Base-by-base conservation (phyloP, 2,329 filamentous ascomycete species). In the Aspergillus thermomutatus region DNA sequence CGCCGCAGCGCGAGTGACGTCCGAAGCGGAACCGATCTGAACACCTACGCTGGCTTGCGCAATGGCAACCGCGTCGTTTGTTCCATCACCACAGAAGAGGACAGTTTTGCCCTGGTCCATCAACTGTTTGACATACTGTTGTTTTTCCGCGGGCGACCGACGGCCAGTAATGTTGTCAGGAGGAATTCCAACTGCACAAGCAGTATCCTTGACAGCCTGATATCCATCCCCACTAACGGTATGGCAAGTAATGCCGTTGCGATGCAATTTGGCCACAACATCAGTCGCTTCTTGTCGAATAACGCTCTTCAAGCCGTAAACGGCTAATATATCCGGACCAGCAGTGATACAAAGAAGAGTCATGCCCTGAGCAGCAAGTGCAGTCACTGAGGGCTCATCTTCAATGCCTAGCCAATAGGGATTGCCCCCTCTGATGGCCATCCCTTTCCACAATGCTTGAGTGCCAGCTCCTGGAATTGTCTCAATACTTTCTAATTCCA, bases 81-180 rank as follows among this genome's bases (percentile, higher is more conserved):
- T 91, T 1, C 90, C 90, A 64, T 93, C 90, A 34, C 90, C 90
- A 51, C 83, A 82, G 71, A 93, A 92, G 5, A 92, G 71, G 19
- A 90, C 82, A 1, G 81, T 61, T n/a, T 61, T 59, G 43, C 25
- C 1, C 50, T 52, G 31, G 49, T 34, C 50, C 27, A 66, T 60
- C 47, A 81, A 69, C 1, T 53, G 55, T 51, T 74, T 69, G 52
- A 87, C 72, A 65, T 86, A 87, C 2, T 72, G 66, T 25, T 79
- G 75, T 64, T 88, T 88, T 59, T 83, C 77, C 2, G 72, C 71
- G 0, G 85, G 84, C 0, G 77, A 79, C 66, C 79, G 77, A 26
- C 79, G 74, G 7, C 77, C 75, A 17, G 72, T 73, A 2, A 79
- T 72, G 27, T 82, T 76, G 4, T 49, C 25, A 3, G 55, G 50